Evolutionary conservation across 441 rosid genomes (phyloP).

Genomic region (Lepidium campestre): DNA sequence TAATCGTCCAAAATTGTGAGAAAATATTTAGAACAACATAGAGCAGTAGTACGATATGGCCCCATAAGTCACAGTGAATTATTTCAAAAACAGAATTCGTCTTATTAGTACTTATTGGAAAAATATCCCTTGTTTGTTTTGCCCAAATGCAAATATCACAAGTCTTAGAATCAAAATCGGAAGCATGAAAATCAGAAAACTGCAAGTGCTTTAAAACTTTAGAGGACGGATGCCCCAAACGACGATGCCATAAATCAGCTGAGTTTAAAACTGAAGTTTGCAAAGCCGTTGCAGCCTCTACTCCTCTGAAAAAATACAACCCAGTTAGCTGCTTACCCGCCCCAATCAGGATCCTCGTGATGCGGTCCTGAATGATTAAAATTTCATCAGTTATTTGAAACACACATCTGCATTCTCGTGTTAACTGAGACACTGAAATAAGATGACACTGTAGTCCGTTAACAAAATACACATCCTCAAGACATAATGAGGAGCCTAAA

Average conservation of each 20-base stretch:
- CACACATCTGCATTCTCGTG: rapidly evolving
- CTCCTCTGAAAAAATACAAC: not conserved
- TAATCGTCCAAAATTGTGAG: too few relatives aligned
- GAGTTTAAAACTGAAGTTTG: not conserved
- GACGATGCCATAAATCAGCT: not conserved
- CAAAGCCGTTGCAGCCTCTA: not conserved
- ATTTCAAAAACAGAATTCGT: not conserved
- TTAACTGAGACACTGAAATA: not conserved
- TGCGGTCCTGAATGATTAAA: not conserved
- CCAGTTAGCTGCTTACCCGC: not conserved
- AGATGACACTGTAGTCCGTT: not conserved
- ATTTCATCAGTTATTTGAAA: not conserved
- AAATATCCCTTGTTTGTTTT: not conserved
- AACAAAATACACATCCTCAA: not conserved
- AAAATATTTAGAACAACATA: too few relatives aligned
- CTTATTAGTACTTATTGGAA: not conserved
- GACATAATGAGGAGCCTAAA: not conserved
- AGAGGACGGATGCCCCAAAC: not conserved
- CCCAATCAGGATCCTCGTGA: not conserved
- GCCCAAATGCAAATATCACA: not conserved
- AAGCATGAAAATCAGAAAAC: not conserved
- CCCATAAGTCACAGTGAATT: too few relatives aligned
- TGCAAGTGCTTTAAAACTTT: not conserved
- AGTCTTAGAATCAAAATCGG: not conserved
- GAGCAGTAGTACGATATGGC: too few relatives aligned